phyloP scores from a whole-genome alignment of 1,139 yeast genomes.

The Chernovozyma sophiae-reginae region DNA sequence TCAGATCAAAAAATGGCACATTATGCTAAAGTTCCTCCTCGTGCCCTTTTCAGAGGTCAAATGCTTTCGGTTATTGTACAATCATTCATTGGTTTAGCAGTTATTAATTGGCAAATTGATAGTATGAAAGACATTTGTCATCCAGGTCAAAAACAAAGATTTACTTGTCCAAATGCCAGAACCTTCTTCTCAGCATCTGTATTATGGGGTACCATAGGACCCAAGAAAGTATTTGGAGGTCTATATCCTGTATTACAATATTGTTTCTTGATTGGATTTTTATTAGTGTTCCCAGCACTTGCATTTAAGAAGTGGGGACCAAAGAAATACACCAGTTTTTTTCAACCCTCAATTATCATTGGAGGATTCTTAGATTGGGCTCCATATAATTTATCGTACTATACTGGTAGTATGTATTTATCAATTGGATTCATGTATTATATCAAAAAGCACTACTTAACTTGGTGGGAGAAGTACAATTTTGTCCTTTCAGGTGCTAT shows the following conservation, averaged over 20 bases:
- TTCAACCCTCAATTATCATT: slow-evolving; percentile 43
- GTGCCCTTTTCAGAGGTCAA: slow-evolving; percentile 52
- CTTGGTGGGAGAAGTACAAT: slow-evolving; percentile 58
- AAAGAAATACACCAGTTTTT: slow-evolving; percentile 23
- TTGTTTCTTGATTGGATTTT: slow-evolving; percentile 51
- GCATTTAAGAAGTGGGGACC: slow-evolving; percentile 36
- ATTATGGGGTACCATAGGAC: slow-evolving; percentile 62
- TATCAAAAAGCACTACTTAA: slow-evolving; percentile 38
- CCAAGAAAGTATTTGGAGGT: slow-evolving; percentile 46
- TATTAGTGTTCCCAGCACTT: slow-evolving; percentile 39
- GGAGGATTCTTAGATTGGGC: slow-evolving; percentile 38
- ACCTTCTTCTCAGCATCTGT: slow-evolving; percentile 53
- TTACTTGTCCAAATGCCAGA: slow-evolving; percentile 45
- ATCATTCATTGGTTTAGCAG: slow-evolving; percentile 50
- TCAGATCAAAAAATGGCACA: slow-evolving; percentile 52
- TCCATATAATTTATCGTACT: slow-evolving; percentile 51
- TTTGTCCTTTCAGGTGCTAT: slow-evolving; percentile 48
- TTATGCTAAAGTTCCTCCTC: slow-evolving; percentile 51
- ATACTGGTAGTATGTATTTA: slow-evolving; percentile 39
- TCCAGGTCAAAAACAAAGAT: slow-evolving; percentile 31
- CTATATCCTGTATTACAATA: slow-evolving; percentile 43
- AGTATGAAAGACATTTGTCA: slow-evolving; percentile 39
- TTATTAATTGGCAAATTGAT: slow-evolving; percentile 49
- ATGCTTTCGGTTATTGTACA: slow-evolving; percentile 12
- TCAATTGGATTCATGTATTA: slow-evolving; percentile 44